Base-by-base conservation (phyloP, 1,284 basidiomycete species). In the Cryptococcus jaspeensis region DNA sequence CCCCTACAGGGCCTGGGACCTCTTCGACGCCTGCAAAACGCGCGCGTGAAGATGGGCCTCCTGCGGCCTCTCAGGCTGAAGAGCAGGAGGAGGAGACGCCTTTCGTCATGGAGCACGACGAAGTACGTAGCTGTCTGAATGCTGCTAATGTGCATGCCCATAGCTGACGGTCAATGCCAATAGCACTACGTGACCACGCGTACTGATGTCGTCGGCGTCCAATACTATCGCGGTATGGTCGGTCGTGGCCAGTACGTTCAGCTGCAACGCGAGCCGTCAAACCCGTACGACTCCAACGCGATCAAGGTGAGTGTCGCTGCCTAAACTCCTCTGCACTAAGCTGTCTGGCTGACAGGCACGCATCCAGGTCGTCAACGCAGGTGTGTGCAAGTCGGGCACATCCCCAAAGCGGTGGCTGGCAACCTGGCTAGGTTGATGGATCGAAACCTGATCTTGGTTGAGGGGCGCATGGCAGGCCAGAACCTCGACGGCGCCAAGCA, bases 191-290 rank as follows among this genome's bases (percentile, higher is more conserved):
- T 84, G 49, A 80, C 78, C 12, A 57, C 85, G 66, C 76, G 75
- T 11, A 83, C 86, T 0, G 85, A 82, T 48, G 84, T 90, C 15
- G 90, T 92, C 0, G 90, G 90, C 0, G 79, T 92, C 12, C 88
- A 90, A 68, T 89, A 92, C 70, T 92, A 92, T 67, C n/a, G 43
- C 84, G 89, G 89, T 39, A 68, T 92, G 51, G 90, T 91, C 39
- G 88, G 86, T 3, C 73, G 82, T 1, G 88, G 86, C 44, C 89
- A 92, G 72, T 83, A 89, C 72, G 90, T 92, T n/a, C 75, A 81
- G 44, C 80, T 92, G 0, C 75, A 84, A 3, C 78, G 90, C 58
- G 83, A 92, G 67, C 88, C 89, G 0, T 58, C 74, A 0, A 92
- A 92, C 69, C 62, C 55, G 57, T 88, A 85, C 64, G 90, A 92